Base-by-base conservation (phyloP, 768 basidiomycete species). In the Tricholoma sp. region DNA sequence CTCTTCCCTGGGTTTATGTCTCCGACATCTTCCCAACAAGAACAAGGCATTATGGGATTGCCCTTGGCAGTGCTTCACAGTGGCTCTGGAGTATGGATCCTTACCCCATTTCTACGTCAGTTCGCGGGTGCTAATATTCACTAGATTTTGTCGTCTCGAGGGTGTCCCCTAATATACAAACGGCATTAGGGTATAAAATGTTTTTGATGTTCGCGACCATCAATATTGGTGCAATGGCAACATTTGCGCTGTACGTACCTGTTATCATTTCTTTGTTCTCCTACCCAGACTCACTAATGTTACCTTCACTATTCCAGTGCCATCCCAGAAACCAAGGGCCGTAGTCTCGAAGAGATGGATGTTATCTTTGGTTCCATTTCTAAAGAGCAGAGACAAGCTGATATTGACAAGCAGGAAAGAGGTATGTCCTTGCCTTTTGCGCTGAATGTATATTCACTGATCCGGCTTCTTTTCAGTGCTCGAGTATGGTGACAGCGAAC, bases 21-120 rank as follows among this genome's bases (percentile, higher is more conserved):
- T 76, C 88, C 6, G 92, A 95, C 66, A 91, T 95, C 63, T 94
- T 94, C 80, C 87, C 88, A 2, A 94, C 89, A 7, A 75, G 89
- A 44, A 92, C 91, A 5, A 77, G 91, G 55, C 88, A 91, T 64
- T 91, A 88, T 64, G 92, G 92, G 24, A 72, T 94, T 24, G 81
- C 89, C 0, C 70, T 83, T 2, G 92, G 86, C 0, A 86, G 86
- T 56, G 83, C 84, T 10, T 83, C 88, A 2, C 92, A 94, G 57
- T 93, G 91, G 91, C 70, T 94, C 6, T 91, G 81, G 80, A 91
- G 87, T 87, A 53, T 4, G 63, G 33, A 1, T 34, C 45, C 36
- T 12, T 11, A 18, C 15, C 13, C 49, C 77, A 75, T 15, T 50
- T 6, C 11, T 17, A 15, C 24, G 4, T 2, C 24, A 24, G 24